Conservation (phyloP, 257 asterid genomes). For the Nicotiana undulata region DNA sequence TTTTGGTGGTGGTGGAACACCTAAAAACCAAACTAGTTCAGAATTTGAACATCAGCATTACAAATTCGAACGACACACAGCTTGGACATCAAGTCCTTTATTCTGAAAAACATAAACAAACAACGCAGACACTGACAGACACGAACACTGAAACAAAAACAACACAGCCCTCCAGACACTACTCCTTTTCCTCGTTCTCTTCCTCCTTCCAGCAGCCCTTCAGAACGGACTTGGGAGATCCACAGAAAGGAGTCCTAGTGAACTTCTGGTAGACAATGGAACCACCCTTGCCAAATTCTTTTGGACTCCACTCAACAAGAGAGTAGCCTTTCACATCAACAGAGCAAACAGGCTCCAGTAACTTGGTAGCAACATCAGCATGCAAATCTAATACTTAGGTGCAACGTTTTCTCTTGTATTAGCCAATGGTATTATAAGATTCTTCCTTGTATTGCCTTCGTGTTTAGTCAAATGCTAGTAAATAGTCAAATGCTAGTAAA, state of each 20-base stretch:
- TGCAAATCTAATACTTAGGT: too few species aligned
- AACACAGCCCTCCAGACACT: slow-evolving; percentile 19
- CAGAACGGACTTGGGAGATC: too few species aligned
- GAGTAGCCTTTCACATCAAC: slow-evolving; percentile 41
- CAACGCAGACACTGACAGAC: background rate
- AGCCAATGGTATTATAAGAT: too few species aligned
- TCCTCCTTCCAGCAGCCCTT: slow-evolving; percentile 60
- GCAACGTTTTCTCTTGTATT: too few species aligned
- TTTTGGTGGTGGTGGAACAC: background rate
- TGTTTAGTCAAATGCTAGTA: too few species aligned
- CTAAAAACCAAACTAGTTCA: background rate
- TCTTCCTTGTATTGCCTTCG: too few species aligned
- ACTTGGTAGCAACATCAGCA: slow-evolving; percentile 31
- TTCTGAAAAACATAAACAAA: background rate
- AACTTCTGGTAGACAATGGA: too few species aligned
- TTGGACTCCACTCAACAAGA: slow-evolving; percentile 31
- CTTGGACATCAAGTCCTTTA: background rate
- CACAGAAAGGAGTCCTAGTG: too few species aligned
- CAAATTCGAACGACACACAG: background rate
- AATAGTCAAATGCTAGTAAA: too few species aligned
- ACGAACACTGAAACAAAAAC: too few species aligned
- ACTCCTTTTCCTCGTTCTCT: slow-evolving; percentile 65
- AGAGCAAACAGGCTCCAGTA: slow-evolving; percentile 22
- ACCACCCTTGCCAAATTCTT: slow-evolving; percentile 55
- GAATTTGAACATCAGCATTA: background rate